A percentile compares a stretch with the other conserved stretches of the same genome.
These are phyloP conservation scores for Keithomyces neogunnii DNA, from an alignment of 2,329 filamentous ascomycete genomes.

Conservation along the genomic window DNA sequence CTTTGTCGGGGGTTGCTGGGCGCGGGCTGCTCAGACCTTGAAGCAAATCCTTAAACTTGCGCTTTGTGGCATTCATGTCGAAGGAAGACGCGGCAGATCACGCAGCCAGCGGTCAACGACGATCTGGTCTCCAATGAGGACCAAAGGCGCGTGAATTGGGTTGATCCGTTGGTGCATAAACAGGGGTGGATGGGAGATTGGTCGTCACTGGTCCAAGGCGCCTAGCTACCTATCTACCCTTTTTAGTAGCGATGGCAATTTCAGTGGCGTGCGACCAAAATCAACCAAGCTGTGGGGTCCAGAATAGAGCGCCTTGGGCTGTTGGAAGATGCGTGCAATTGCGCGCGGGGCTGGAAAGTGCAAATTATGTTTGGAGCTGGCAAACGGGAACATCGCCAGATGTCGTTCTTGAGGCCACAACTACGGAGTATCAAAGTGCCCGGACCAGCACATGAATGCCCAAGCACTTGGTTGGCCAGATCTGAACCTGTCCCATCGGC, in stretches of 20 bases:
- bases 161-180: background rate
- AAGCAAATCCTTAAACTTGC: slow-evolving; percentile 71
- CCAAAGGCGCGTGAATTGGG: slow-evolving; percentile 1
- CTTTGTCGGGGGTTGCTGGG: slow-evolving; percentile 8
- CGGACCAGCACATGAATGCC: no score
- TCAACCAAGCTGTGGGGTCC: background rate
- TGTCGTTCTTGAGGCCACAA: no score
- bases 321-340: background rate
- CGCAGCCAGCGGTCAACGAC: background rate
- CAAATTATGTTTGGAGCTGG: background rate
- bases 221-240: background rate
- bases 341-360: background rate
- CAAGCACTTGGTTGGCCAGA: no score
- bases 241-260: background rate
- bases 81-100: background rate
- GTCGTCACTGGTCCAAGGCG: background rate
- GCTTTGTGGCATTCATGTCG: slow-evolving; percentile 67
- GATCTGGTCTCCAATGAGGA: background rate
- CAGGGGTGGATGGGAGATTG: slow-evolving; percentile 3
- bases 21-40: slow-evolving; percentile 50
- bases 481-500: no score
- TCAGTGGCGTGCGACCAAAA: background rate
- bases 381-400: background rate
- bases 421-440: no score
- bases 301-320: background rate